Evolutionary conservation across 192 early-diverging fungal species (phyloP), one percentile per base, ranked within the genome.

Genomic region (Coemansia sp.): DNA sequence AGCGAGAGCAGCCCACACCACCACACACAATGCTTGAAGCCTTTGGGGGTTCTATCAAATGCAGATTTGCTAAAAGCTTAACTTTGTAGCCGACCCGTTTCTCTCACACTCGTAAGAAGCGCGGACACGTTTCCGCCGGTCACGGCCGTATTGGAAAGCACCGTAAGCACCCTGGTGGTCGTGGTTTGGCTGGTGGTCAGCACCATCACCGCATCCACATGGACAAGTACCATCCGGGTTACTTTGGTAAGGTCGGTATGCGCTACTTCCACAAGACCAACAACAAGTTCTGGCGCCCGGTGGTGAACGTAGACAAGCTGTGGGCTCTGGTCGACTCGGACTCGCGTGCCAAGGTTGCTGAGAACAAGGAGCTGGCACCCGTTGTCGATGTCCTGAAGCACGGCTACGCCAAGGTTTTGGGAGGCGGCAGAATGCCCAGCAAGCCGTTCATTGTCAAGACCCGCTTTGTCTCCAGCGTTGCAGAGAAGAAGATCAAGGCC

Each of bases 161-260:
- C 88, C 85, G 94, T 66, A 99, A 99, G 88, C 96, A 99, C 81
- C 94, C 96, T 68, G 96, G 96, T 80, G 94, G 94, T 88, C 89
- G 96, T 81, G 96, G 96, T 99, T 83, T 96, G 71, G 96, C 96
- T 81, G 94, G 96, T 90, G 96, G 96, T 87, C 88, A 90, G 81
- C 94, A 97, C 83, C 96, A 99, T 82, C 93, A 99, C 87, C 88
- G 94, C 69, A 97, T 96, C 82, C 94, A 96, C 86, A 93, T 99
- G 90, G 96, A 99, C 84, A 99, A 93, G 89, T 97, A 93, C 90
- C 96, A 99, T 85, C 96, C 96, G 64, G 96, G 96, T 80, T 99
- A 99, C 92, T 99, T 95, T 70, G 96, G 96, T 83, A 97, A 99
- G 85, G 94, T 99, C 82, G 96, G 96, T 93, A 96, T 96, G 96